Evolutionary conservation across 345 rosid species (phyloP).

Genomic region (Sisymbrium altissimum): DNA sequence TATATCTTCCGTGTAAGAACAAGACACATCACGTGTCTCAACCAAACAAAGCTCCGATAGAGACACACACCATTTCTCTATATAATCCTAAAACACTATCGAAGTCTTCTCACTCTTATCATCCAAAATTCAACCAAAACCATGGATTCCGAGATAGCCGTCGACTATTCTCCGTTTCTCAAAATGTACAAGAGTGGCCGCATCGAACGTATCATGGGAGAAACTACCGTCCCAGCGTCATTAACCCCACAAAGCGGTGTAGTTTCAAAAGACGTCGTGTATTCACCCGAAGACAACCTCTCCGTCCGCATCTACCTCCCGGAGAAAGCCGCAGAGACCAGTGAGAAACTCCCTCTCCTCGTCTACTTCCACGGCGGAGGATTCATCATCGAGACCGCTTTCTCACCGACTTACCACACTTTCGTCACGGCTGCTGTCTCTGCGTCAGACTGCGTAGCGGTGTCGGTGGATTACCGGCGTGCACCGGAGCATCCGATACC

Average conservation of each 20-base stretch:
- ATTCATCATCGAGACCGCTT: constrained; percentile 45
- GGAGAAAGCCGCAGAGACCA: constrained; percentile 20
- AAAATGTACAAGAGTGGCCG: constrained; percentile 48
- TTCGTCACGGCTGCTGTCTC: constrained; percentile 36
- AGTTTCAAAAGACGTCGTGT: constrained; percentile 41
- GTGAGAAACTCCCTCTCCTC: constrained; percentile 45
- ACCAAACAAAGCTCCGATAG: neutral
- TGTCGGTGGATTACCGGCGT: constrained; percentile 52
- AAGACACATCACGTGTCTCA: constrained; percentile 18
- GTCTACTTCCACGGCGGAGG: constrained; percentile 58
- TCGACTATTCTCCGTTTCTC: constrained; percentile 36
- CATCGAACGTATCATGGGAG: constrained; percentile 42
- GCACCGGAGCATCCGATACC: constrained; percentile 70
- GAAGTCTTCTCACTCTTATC: neutral
- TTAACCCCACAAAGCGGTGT: constrained; percentile 31
- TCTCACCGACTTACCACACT: constrained; percentile 33
- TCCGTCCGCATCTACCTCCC: constrained; percentile 42
- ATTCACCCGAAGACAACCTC: constrained; percentile 30
- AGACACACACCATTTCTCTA: neutral
- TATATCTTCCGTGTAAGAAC: neutral
- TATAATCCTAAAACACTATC: neutral
- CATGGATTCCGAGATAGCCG: constrained; percentile 35
- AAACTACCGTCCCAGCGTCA: constrained; percentile 40
- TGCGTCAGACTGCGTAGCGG: constrained; percentile 37
- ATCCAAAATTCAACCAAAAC: neutral